Conservation (phyloP, 768 basidiomycete genomes). For the Leccinum longicurvipes region DNA sequence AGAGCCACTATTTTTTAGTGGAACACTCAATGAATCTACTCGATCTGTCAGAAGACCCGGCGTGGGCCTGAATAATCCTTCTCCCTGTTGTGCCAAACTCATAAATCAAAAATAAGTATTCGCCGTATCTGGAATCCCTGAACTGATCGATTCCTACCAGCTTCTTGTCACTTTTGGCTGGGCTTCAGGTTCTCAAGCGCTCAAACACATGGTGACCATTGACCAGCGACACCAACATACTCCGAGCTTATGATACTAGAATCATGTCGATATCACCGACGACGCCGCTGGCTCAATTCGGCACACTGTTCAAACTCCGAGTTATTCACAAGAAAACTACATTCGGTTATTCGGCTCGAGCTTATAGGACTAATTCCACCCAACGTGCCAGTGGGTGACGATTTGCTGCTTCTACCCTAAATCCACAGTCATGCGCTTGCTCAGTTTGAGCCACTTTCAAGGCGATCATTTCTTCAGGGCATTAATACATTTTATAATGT, state of each 20-base stretch:
- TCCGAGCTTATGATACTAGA: too few relatives aligned
- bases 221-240: too few relatives aligned
- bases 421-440: background rate
- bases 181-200: background rate
- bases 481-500: background rate
- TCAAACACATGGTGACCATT: background rate
- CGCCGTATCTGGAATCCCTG: background rate
- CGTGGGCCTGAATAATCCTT: too few relatives aligned
- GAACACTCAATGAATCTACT: too few relatives aligned
- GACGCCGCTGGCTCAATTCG: background rate
- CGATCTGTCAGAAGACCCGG: too few relatives aligned
- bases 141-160: background rate
- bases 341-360: too few relatives aligned
- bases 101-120: background rate
- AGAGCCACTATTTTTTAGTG: too few relatives aligned
- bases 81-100: background rate
- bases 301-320: background rate
- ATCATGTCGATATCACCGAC: background rate
- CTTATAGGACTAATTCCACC: background rate
- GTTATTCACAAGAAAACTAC: too few relatives aligned
- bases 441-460: background rate
- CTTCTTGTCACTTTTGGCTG: too few relatives aligned
- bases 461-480: background rate
- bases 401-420: background rate
- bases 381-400: background rate